Base-by-base conservation (phyloP, 2,329 filamentous ascomycete species). In the Massarina eburnea region DNA sequence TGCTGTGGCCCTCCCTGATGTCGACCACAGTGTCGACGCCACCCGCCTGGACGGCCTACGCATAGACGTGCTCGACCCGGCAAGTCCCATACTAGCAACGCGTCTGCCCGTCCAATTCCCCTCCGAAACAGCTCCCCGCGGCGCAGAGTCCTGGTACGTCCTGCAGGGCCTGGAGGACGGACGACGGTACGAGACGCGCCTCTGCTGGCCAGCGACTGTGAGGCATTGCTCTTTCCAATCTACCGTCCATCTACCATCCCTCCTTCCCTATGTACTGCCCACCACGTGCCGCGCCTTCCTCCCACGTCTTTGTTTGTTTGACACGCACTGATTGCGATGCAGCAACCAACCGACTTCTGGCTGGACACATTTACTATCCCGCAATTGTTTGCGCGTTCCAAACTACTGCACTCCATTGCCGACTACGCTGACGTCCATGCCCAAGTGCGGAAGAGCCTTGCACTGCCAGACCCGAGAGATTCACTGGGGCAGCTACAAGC, bases 181-280 rank as follows among this genome's bases (percentile, higher is more conserved):
- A 9, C 85, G 86, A 62, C 81, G 91, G 55, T 96, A 97, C 76
- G 94, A 99, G 75, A 80, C 95, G 39, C 84, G 94, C 43, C 79
- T 96, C 48, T 97, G 92, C 73, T 99, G 92, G 91, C 80, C 90
- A 49, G 94, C 94, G 32, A 94, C 86, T 49, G 92, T 96, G 79
- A 72, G 88, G 79, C 5, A 39, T 35, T 34, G 26, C 38, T 43
- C 34, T n/a, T n/a, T 33, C 42, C 35, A 18, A 10, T 17, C 24
- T 26, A 26, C 12, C 33, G 20, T 7, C 24, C n/a, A n/a, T n/a
- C n/a, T n/a, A n/a, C n/a, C n/a, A n/a, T n/a, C n/a, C n/a, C n/a
- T n/a, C n/a, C n/a, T n/a, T n/a, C n/a, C n/a, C n/a, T n/a, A n/a
- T n/a, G n/a, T n/a, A n/a, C n/a, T n/a, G n/a, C n/a, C n/a, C n/a